Percentiles rank a stretch among this genome's conserved stretches.
These are phyloP conservation scores for Ottelia alismoides DNA, from an alignment of 106 monocot genomes.

Conservation along the genomic window DNA sequence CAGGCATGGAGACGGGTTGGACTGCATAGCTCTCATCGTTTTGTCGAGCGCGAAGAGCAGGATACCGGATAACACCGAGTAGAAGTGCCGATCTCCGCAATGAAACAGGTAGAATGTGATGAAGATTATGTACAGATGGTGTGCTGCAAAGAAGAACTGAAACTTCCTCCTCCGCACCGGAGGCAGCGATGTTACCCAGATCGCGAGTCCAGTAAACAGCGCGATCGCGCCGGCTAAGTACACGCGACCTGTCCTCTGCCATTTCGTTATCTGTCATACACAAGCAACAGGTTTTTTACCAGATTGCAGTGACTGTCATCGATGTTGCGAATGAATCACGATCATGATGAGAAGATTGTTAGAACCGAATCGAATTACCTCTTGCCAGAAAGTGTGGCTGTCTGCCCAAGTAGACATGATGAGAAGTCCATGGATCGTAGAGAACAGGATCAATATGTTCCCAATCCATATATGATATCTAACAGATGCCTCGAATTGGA, in stretches of 20 bases:
- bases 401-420: slow-evolving; percentile 57
- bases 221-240: slow-evolving; percentile 54
- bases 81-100: slow-evolving; percentile 64
- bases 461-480: slow-evolving; percentile 79
- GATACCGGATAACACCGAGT: slow-evolving; percentile 51
- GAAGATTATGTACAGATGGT: slow-evolving; percentile 61
- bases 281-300: too few relatives aligned
- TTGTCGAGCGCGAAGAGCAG: slow-evolving; percentile 71
- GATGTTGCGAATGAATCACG: too few relatives aligned
- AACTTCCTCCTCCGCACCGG: slow-evolving; percentile 56
- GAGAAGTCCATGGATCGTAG: slow-evolving; percentile 37
- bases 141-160: slow-evolving; percentile 49
- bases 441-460: slow-evolving; percentile 37
- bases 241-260: slow-evolving; percentile 56
- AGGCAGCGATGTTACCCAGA: slow-evolving; percentile 80
- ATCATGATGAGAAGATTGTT: too few relatives aligned
- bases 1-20: slow-evolving; percentile 19
- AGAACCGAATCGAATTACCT: too few relatives aligned
- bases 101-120: slow-evolving; percentile 71
- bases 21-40: slow-evolving; percentile 40
- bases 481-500: slow-evolving; percentile 70
- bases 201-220: slow-evolving; percentile 21
- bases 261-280: slow-evolving; percentile 59
- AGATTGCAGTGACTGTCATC: too few relatives aligned
- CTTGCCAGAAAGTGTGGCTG: slow-evolving; percentile 23